Percentiles rank a stretch among this genome's conserved stretches.
Conservation (phyloP, 495 filamentous ascomycete species). For the Neurospora sp. region DNA sequence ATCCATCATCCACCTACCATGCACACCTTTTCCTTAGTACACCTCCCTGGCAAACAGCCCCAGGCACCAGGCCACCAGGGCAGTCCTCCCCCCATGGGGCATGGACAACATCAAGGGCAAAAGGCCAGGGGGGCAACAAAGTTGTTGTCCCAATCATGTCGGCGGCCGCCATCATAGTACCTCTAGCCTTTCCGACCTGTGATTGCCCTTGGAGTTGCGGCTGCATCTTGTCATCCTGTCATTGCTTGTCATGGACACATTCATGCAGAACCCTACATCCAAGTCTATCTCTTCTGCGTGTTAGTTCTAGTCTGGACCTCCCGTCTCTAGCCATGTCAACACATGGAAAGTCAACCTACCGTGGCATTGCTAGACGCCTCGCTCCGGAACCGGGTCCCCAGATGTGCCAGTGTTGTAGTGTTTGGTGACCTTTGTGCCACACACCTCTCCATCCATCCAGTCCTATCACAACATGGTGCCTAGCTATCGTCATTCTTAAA, state of each 20-base stretch:
- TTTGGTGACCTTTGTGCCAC: neutral
- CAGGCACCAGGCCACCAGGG: neutral
- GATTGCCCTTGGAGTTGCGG: neutral
- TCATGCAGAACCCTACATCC: neutral
- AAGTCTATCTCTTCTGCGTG: neutral
- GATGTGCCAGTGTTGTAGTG: neutral
- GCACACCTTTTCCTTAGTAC: neutral
- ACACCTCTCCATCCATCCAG: neutral
- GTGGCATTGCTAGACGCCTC: neutral
- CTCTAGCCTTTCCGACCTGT: neutral
- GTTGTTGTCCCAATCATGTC: neutral
- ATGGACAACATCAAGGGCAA: neutral
- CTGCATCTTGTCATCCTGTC: neutral
- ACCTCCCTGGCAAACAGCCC: neutral
- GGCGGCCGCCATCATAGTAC: neutral
- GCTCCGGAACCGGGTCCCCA: neutral
- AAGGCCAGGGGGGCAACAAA: neutral
- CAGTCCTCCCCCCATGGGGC: neutral
- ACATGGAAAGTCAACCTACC: neutral
- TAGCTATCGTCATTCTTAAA: neutral
- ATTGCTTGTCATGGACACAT: neutral
- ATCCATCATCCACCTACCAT: neutral
- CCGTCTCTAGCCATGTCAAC: neutral
- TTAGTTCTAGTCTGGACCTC: neutral
- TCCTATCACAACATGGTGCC: neutral